Conservation (phyloP, 441 rosid genomes). For the Geranium incanum region DNA sequence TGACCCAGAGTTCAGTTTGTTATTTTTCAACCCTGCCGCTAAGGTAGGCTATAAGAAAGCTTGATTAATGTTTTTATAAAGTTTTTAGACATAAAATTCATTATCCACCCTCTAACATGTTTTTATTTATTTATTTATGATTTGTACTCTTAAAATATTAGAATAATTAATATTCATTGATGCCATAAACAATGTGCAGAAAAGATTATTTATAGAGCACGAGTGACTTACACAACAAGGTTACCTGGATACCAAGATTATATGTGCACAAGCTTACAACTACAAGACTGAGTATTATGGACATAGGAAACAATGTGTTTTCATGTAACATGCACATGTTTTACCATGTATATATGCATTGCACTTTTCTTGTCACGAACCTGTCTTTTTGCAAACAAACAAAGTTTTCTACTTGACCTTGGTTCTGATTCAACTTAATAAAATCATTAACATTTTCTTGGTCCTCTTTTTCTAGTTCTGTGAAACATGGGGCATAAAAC, state of each 20-base stretch:
- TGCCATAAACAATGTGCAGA: too few relatives aligned
- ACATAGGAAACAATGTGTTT: too few relatives aligned
- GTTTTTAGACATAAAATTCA: background rate
- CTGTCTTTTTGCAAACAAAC: constrained; percentile 3
- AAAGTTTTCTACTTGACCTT: constrained; percentile 1
- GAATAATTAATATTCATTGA: too few relatives aligned
- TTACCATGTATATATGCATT: constrained; percentile 6
- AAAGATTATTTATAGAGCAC: too few relatives aligned
- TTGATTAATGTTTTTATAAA: background rate
- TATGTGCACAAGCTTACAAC: too few relatives aligned
- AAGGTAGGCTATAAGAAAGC: constrained; percentile 48
- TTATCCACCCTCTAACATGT: constrained; percentile 5
- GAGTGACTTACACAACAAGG: too few relatives aligned
- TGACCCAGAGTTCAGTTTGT: constrained; percentile 71
- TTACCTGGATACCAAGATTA: too few relatives aligned
- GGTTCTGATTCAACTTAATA: background rate
- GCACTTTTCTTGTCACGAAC: background rate
- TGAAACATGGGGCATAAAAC: background rate
- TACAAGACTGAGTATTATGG: too few relatives aligned
- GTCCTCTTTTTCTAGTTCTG: background rate
- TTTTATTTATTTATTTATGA: background rate
- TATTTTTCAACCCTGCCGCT: constrained; percentile 64
- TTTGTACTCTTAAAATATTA: too few relatives aligned
- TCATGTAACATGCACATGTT: background rate
- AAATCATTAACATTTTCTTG: background rate